Evolutionary conservation across 139 green algal species (phyloP).

Genomic region (Limnomonas spitsbergensis): DNA sequence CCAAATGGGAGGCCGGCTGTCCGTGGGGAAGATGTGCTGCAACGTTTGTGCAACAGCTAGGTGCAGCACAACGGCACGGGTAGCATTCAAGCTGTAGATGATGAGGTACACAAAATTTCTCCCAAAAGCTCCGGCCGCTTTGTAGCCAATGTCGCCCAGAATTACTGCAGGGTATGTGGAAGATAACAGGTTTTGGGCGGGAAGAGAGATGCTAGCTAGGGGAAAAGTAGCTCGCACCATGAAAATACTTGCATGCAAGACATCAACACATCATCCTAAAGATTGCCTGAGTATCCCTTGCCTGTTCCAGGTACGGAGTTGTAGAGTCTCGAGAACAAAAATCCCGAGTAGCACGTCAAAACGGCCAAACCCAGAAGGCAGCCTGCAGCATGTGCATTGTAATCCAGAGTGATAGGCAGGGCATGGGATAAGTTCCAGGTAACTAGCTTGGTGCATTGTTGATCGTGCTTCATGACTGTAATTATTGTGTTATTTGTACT

Average conservation of each 20-base stretch:
- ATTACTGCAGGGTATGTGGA: conserved; percentile 28
- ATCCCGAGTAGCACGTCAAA: conserved; percentile 17
- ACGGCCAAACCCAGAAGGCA: conserved; percentile 11
- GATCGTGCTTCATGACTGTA: no score
- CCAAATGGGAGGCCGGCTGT: conserved; percentile 12
- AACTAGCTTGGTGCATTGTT: no score
- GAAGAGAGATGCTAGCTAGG: neutral
- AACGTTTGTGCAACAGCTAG: conserved; percentile 50
- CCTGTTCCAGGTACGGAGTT: neutral
- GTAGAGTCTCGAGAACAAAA: conserved; percentile 21
- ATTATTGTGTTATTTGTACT: no score
- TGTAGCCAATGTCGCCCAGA: conserved; percentile 48
- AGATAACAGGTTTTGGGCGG: neutral
- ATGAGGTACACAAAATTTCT: conserved; percentile 37
- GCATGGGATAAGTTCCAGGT: no score
- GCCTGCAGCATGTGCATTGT: no score
- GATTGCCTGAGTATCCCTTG: conserved; percentile 2
- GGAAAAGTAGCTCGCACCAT: neutral
- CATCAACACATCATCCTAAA: no score
- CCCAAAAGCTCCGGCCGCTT: conserved; percentile 30
- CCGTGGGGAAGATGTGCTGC: conserved; percentile 13
- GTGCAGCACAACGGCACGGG: conserved; percentile 59
- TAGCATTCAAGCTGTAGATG: conserved; percentile 54
- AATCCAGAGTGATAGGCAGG: no score
- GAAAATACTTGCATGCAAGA: neutral